A percentile compares a stretch with the other conserved stretches of the same genome.
Conservation (phyloP, 1,284 basidiomycete genomes). For the Termitomyces sp. region DNA sequence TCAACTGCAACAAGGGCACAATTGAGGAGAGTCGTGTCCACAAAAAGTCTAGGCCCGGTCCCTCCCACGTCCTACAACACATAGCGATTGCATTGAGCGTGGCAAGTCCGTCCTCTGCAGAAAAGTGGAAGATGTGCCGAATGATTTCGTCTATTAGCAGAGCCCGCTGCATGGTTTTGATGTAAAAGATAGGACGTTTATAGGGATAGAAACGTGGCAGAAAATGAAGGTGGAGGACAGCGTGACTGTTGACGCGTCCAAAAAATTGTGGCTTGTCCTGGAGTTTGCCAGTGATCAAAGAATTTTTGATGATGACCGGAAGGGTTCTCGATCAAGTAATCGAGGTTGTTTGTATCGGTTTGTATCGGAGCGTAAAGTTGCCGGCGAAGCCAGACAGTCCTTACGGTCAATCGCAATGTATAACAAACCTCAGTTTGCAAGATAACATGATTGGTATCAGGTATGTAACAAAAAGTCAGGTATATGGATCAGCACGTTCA, state of each 20-base stretch:
- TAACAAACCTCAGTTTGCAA: not conserved
- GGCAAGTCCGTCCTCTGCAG: conserved; percentile 25
- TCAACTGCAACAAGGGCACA: conserved; percentile 42
- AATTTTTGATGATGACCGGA: conserved; percentile 15
- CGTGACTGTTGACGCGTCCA: not conserved
- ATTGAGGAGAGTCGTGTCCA: conserved; percentile 45
- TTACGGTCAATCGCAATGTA: not conserved
- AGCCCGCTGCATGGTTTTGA: conserved; percentile 39
- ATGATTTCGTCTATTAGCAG: conserved; percentile 51
- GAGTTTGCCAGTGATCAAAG: conserved; percentile 5
- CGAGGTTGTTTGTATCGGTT: no score
- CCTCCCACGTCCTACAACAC: conserved; percentile 50
- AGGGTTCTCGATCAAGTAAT: conserved; percentile 11
- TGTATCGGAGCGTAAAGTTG: no score
- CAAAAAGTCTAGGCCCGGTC: conserved; percentile 50
- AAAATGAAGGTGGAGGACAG: conserved; percentile 2
- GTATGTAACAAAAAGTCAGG: not conserved
- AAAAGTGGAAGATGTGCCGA: conserved; percentile 37
- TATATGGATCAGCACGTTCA: conserved; percentile 20
- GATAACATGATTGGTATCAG: not conserved
- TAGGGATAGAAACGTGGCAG: not conserved
- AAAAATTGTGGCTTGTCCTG: not conserved
- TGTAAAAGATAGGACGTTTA: not conserved
- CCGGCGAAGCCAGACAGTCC: no score
- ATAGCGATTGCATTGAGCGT: conserved; percentile 32